phyloP scores from a whole-genome alignment of 768 basidiomycete species.

The Roridomyces roridus region DNA sequence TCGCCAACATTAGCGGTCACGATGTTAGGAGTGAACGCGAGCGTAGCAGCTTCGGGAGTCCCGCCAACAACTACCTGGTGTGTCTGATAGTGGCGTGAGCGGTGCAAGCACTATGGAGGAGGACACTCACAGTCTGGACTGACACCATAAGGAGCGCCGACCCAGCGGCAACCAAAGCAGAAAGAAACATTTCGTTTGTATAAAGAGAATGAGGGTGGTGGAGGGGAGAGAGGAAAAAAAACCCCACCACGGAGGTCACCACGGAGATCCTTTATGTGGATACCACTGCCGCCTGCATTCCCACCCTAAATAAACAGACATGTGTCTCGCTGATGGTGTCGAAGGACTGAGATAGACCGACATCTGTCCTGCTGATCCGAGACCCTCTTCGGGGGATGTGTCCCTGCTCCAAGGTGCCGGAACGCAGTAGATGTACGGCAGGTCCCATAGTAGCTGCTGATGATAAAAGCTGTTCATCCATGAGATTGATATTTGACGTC shows the following conservation, averaged over 20 bases:
- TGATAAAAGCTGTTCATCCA: no score
- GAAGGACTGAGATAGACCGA: no score
- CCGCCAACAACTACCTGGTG: no score
- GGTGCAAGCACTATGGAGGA: no score
- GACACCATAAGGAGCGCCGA: not conserved
- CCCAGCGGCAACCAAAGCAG: not conserved
- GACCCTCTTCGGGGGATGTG: no score
- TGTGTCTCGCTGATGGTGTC: no score
- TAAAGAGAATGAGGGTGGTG: not conserved
- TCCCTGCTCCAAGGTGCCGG: no score
- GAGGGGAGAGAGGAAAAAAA: not conserved
- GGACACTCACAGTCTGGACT: not conserved
- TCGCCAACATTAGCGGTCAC: not conserved
- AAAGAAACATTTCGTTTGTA: not conserved
- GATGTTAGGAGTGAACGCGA: not conserved
- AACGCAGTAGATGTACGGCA: conserved; percentile 3
- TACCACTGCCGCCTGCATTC: no score
- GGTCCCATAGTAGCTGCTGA: not conserved
- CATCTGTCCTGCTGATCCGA: no score
- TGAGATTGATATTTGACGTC: no score
- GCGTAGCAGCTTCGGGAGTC: no score
- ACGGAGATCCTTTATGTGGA: not conserved
- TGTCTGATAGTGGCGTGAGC: not conserved
- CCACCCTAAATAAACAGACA: no score
- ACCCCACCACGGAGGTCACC: not conserved